A percentile compares a stretch with the other conserved stretches of the same genome.
Conservation (phyloP, 2,329 filamentous ascomycete genomes). For the Exserohilum turcica region DNA sequence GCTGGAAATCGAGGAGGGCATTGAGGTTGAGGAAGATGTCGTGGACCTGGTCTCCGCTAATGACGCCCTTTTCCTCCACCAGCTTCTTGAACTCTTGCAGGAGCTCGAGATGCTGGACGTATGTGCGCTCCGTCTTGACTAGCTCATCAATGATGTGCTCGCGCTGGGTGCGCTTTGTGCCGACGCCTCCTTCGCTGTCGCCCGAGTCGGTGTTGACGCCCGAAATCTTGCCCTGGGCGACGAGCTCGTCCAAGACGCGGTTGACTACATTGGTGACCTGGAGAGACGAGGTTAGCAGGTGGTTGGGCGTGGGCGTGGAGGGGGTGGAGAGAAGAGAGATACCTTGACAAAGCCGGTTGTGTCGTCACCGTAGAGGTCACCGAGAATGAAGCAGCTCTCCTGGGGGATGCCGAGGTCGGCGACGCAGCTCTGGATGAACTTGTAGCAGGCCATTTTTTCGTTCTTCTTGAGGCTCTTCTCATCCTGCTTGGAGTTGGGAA, state of each 20-base stretch:
- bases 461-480: conserved; percentile 67
- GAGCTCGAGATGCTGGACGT: conserved; percentile 95
- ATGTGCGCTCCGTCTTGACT: conserved; percentile 94
- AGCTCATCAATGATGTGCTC: conserved; percentile 92
- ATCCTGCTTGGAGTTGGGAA: conserved; percentile 66
- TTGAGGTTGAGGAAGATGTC: conserved; percentile 97
- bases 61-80: conserved; percentile 82
- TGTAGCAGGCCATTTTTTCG: conserved; percentile 86
- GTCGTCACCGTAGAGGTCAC: conserved; percentile 88
- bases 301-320: background rate
- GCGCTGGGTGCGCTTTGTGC: conserved; percentile 69
- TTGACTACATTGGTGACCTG: conserved; percentile 91
- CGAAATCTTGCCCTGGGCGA: conserved; percentile 73
- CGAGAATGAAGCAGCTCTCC: conserved; percentile 87
- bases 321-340: background rate
- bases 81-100: conserved; percentile 89
- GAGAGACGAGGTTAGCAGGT: conserved; percentile 1
- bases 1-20: conserved; percentile 90
- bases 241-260: conserved; percentile 83
- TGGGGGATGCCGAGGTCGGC: conserved; percentile 78
- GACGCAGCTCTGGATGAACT: conserved; percentile 88
- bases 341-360: conserved; percentile 98
- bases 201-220: conserved; percentile 49
- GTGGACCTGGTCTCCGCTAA: conserved; percentile 88
- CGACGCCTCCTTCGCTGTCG: conserved; percentile 53